Percentiles rank a stretch among this genome's conserved stretches.
Evolutionary conservation across 805 yeast genomes (phyloP).

Genomic region (Saccharomycodes ludwigii): DNA sequence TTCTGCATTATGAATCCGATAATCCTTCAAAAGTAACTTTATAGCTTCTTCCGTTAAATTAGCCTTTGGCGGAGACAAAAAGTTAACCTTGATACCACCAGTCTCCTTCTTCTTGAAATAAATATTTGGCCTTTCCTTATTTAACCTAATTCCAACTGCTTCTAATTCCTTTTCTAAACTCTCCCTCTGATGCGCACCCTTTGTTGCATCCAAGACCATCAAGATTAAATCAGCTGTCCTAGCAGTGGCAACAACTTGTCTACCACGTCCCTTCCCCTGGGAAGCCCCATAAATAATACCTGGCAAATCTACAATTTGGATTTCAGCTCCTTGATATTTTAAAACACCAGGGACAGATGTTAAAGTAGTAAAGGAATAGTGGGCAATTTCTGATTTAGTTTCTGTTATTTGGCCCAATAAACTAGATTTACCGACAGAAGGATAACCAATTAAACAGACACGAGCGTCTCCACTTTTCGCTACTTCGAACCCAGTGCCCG

Average conservation of each 20-base stretch:
- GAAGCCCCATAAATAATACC: conserved; percentile 96
- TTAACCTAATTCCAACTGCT: conserved; percentile 84
- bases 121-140: conserved; percentile 68
- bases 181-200: conserved; percentile 77
- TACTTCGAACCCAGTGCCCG: conserved; percentile 85
- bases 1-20: conserved; percentile 86
- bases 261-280: conserved; percentile 95
- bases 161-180: conserved; percentile 84
- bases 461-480: conserved; percentile 94
- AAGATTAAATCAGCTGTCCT: conserved; percentile 85
- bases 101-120: conserved; percentile 67
- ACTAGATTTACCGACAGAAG: conserved; percentile 95
- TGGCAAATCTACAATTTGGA: conserved; percentile 93
- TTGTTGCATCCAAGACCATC: conserved; percentile 94
- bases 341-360: conserved; percentile 95
- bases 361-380: conserved; percentile 88
- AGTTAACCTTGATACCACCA: conserved; percentile 83
- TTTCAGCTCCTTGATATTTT: conserved; percentile 92
- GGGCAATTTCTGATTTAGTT: conserved; percentile 90
- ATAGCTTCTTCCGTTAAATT: conserved; percentile 72
- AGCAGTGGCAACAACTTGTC: conserved; percentile 94
- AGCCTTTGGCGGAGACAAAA: conserved; percentile 64
- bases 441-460: conserved; percentile 90
- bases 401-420: conserved; percentile 80
- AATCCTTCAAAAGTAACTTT: conserved; percentile 66